Conservation (phyloP, 78 protist species). For the Diacronema lutheri region DNA sequence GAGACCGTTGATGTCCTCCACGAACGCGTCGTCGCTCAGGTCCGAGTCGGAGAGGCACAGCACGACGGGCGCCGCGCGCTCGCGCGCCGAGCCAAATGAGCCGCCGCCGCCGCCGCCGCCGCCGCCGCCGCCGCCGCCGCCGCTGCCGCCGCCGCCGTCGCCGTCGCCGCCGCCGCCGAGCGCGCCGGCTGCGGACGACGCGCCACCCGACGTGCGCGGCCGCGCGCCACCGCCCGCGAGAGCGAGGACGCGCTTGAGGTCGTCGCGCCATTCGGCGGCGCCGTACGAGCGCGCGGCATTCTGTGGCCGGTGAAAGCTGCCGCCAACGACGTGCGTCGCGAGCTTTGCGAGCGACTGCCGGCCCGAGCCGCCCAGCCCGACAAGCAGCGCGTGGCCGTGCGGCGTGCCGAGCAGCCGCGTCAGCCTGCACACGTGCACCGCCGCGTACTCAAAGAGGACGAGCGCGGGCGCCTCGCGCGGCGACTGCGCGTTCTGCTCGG, state of each 20-base stretch:
- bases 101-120: too few species aligned
- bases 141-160: too few species aligned
- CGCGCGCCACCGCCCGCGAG: too few species aligned
- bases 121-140: too few species aligned
- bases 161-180: too few species aligned
- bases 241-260: constrained; percentile 53
- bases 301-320: not conserved
- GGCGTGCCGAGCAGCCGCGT: constrained; percentile 39
- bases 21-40: constrained; percentile 46
- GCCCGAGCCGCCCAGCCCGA: constrained; percentile 69
- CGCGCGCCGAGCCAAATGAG: too few species aligned
- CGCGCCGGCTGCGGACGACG: too few species aligned
- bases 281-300: not conserved
- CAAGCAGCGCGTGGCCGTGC: constrained; percentile 51
- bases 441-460: constrained; percentile 45
- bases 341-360: constrained; percentile 47
- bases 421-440: constrained; percentile 35
- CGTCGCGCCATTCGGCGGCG: constrained; percentile 38
- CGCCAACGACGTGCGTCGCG: constrained; percentile 40
- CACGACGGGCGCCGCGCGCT: constrained; percentile 57
- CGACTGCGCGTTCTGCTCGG: constrained; percentile 56
- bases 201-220: too few species aligned
- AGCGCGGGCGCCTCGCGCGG: constrained; percentile 1
- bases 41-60: constrained; percentile 81
- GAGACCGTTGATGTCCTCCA: constrained; percentile 41